A percentile compares a stretch with the other conserved stretches of the same genome.
phyloP scores from a whole-genome alignment of 257 asterid genomes.

The Rauvolfia tetraphylla region DNA sequence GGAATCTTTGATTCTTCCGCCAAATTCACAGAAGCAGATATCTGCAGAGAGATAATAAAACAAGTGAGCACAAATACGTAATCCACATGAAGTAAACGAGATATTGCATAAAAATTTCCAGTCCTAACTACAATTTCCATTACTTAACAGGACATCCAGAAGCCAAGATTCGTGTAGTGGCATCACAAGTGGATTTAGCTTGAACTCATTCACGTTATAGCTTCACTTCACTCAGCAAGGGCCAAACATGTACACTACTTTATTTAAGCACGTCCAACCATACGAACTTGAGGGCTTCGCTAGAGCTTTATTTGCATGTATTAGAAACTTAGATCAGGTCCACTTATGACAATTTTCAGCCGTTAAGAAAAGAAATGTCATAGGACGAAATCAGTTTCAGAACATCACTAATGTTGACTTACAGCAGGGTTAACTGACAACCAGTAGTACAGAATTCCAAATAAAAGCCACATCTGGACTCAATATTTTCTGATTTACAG shows the following conservation, averaged over 20 bases:
- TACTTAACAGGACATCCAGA: neutral
- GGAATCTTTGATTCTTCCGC: constrained; percentile 22
- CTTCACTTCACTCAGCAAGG: neutral
- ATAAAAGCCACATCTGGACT: neutral
- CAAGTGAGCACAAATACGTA: neutral
- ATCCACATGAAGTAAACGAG: neutral
- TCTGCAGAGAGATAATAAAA: constrained; percentile 13
- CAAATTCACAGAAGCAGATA: constrained; percentile 33
- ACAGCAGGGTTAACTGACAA: neutral
- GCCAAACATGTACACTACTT: neutral
- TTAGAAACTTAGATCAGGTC: neutral
- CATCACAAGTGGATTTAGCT: neutral
- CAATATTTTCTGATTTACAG: neutral
- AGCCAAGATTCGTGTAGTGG: neutral
- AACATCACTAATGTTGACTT: neutral
- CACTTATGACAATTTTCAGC: neutral
- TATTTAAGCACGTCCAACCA: neutral
- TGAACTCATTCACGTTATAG: neutral
- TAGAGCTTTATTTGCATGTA: neutral
- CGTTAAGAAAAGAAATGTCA: neutral
- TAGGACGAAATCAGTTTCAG: neutral
- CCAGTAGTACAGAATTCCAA: neutral
- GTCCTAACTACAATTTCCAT: neutral
- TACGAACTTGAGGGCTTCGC: neutral
- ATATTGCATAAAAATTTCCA: neutral